Evolutionary conservation across 1,284 basidiomycete genomes (phyloP).

Genomic region (Trichosporon sp.): DNA sequence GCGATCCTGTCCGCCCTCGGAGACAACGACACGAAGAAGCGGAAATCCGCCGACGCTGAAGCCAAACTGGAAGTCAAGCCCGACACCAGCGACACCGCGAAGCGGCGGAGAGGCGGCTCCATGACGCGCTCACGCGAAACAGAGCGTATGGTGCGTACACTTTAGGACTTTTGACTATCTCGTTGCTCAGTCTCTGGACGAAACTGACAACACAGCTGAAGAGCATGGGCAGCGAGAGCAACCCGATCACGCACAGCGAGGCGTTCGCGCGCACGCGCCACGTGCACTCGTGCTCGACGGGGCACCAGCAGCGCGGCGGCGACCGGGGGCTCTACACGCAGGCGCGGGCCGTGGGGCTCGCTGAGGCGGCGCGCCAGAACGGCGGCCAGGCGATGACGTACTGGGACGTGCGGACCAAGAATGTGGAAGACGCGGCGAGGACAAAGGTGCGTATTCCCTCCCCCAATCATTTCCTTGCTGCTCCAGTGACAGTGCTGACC

Average conservation of each 20-base stretch:
- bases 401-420: slow-evolving; percentile 41
- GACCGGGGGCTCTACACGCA: slow-evolving; percentile 31
- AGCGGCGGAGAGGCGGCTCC: neutral
- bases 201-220: slow-evolving; percentile 25
- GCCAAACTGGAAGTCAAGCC: neutral
- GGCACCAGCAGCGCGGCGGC: slow-evolving; percentile 43
- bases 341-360: neutral
- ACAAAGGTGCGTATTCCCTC: slow-evolving; percentile 26
- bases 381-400: slow-evolving; percentile 34
- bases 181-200: no score
- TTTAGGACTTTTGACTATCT: neutral
- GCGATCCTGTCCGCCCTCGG: neutral
- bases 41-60: neutral
- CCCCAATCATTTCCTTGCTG: neutral
- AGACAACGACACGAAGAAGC: neutral
- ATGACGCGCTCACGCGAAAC: neutral
- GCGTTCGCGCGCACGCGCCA: slow-evolving; percentile 39
- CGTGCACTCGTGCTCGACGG: slow-evolving; percentile 42
- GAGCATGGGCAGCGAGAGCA: slow-evolving; percentile 29
- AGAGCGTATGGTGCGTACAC: neutral
- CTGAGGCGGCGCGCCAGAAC: neutral
- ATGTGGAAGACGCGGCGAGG: slow-evolving; percentile 39
- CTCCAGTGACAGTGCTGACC: neutral
- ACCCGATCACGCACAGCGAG: slow-evolving; percentile 46
- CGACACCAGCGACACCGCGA: neutral